Evolutionary conservation across 2,329 filamentous ascomycete genomes (phyloP), one percentile per base, ranked within the genome.

Genomic region (Fusarium tuaranense): DNA sequence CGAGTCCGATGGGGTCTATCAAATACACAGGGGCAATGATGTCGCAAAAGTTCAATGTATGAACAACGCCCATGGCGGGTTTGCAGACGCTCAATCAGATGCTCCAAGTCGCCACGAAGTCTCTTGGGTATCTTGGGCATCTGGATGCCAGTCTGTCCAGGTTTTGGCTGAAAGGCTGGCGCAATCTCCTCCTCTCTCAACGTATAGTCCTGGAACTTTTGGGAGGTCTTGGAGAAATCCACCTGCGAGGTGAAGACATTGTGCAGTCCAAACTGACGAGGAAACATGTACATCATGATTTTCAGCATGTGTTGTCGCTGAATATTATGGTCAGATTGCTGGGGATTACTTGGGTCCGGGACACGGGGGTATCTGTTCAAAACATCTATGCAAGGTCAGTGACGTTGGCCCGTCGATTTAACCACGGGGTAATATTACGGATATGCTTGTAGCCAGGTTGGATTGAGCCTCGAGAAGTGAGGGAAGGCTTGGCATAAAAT

Each of bases 281-380:
- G 97, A 77, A 99, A 99, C 2, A 99, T 92, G 82, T 98, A 96
- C 86, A 96, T 97, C 89, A 98, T 90, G 22, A 97, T 83, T 76
- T 93, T 94, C 13, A 91, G 79, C 0, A 91, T 93, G 72, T 92
- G 88, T 14, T 68, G 69, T n/a, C 69, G 68, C 39, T 70, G 59
- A 12, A 83, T 79, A 22, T 72, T 34, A 5, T 2, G n/a, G n/a
- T 58, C 34, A 3, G 34, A 22, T 32, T 34, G 4, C 9, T 60
- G 25, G 16, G 32, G 7, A 2, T 70, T 25, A 25, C 7, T 30
- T 18, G 27, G 22, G 38, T 41, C 13, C 3, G 27, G 14, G 20
- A 34, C 44, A 27, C 58, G 58, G 6, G 87, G 83, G 73, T 88
- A 93, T 25, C 95, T 91, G 79, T 97, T 97, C 27, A 98, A 83